phyloP scores from a whole-genome alignment of 2,329 filamentous ascomycete genomes.

The Exutisphaerella laricina region DNA sequence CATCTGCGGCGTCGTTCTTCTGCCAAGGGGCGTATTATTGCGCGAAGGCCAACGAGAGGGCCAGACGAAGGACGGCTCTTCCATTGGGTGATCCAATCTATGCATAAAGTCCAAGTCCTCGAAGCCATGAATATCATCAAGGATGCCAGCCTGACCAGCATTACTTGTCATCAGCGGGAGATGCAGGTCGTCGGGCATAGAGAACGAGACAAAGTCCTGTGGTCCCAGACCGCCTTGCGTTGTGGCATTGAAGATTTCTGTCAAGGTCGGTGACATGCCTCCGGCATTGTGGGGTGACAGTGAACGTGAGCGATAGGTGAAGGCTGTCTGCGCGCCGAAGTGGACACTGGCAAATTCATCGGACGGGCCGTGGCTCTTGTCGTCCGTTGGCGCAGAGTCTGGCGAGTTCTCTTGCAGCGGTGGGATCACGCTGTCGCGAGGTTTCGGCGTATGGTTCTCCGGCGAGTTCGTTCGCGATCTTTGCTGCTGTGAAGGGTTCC shows the following conservation, averaged over 20 bases:
- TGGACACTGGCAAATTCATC: slow-evolving; percentile 10
- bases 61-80: slow-evolving; percentile 15
- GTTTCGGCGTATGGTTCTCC: background rate
- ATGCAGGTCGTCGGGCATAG: slow-evolving; percentile 25
- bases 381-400: slow-evolving; percentile 6
- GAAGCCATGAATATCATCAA: slow-evolving; percentile 13
- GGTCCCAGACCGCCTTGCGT: slow-evolving; percentile 9
- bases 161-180: slow-evolving; percentile 19
- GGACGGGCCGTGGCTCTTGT: background rate
- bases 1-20: background rate
- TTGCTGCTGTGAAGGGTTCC: background rate
- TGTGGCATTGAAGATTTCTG: slow-evolving; percentile 24
- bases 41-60: slow-evolving; percentile 19
- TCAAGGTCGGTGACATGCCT: slow-evolving; percentile 27
- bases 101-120: slow-evolving; percentile 17
- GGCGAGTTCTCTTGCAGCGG: slow-evolving; percentile 3
- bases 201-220: slow-evolving; percentile 26
- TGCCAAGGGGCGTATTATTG: slow-evolving; percentile 10
- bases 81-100: slow-evolving; percentile 13
- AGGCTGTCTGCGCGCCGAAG: slow-evolving; percentile 15
- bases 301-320: slow-evolving; percentile 19
- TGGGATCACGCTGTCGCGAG: slow-evolving; percentile 5
- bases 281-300: slow-evolving; percentile 12
- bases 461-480: slow-evolving; percentile 2
- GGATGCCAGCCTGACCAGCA: slow-evolving; percentile 19